Percentiles rank a stretch among this genome's conserved stretches.
These are phyloP conservation scores for Pythium coloratum DNA, from an alignment of 352 stramenopile species.

Conservation along the genomic window DNA sequence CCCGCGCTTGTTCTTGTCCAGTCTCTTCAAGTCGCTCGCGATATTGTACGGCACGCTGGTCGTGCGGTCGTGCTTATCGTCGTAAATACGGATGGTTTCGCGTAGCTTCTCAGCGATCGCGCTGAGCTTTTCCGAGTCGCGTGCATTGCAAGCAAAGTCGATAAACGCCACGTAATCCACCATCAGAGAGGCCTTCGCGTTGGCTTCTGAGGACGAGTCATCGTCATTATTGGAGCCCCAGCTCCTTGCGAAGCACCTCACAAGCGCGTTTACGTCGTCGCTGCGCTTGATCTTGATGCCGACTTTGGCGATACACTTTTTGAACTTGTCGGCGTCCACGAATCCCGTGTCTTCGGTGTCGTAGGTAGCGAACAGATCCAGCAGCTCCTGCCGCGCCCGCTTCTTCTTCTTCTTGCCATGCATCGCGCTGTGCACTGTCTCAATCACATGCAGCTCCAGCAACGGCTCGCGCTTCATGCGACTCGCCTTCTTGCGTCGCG, in stretches of 20 bases:
- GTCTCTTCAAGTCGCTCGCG: conserved; percentile 37
- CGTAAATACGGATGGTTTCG: conserved; percentile 45
- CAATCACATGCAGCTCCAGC: conserved; percentile 44
- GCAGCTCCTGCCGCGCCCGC: conserved; percentile 38
- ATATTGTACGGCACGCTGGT: conserved; percentile 48
- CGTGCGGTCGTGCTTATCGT: conserved; percentile 48
- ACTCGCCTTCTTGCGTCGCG: conserved; percentile 26
- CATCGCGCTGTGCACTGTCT: conserved; percentile 53
- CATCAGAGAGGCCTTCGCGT: conserved; percentile 5
- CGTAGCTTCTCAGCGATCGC: conserved; percentile 50
- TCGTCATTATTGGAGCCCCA: neutral
- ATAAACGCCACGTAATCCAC: conserved; percentile 62
- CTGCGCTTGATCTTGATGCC: conserved; percentile 46
- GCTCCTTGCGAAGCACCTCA: conserved; percentile 35
- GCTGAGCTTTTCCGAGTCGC: conserved; percentile 62
- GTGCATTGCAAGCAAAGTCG: conserved; percentile 69
- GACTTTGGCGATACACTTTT: conserved; percentile 57
- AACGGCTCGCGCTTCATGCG: conserved; percentile 57
- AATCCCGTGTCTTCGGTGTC: conserved; percentile 37
- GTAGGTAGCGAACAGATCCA: conserved; percentile 54
- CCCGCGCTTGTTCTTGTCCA: conserved; percentile 56
- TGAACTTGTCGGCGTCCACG: conserved; percentile 47
- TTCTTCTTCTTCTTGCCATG: conserved; percentile 41
- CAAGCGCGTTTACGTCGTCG: conserved; percentile 37
- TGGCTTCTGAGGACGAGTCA: conserved; percentile 14